Percentiles rank a stretch among this genome's conserved stretches.
phyloP scores from a whole-genome alignment of 2,329 filamentous ascomycete genomes.

The Ceratocystis papillata region DNA sequence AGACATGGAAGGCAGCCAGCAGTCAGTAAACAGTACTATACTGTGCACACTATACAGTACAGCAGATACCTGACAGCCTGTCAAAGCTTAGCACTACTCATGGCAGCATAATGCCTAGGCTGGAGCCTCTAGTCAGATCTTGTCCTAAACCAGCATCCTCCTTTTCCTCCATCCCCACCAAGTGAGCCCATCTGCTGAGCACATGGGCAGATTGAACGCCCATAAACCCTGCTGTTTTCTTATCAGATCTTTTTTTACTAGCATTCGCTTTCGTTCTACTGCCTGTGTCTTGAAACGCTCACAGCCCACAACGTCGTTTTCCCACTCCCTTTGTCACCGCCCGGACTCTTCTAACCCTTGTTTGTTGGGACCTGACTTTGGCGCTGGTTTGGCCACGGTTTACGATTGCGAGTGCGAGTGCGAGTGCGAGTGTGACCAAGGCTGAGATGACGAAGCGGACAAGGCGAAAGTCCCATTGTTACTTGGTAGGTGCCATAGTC shows the following conservation, averaged over 20 bases:
- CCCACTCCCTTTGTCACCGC: not conserved
- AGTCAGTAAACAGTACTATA: not conserved
- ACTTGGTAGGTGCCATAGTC: too few species aligned
- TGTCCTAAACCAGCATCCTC: not conserved
- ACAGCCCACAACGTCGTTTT: too few species aligned
- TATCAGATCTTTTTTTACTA: constrained; percentile 2
- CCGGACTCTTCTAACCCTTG: not conserved
- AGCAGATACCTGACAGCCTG: not conserved
- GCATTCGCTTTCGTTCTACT: not conserved
- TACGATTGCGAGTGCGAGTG: not conserved
- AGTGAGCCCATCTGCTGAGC: constrained; percentile 5
- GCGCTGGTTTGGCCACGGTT: not conserved
- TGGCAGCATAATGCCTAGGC: not conserved
- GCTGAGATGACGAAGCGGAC: not conserved
- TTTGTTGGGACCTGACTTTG: not conserved
- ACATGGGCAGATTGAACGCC: not conserved
- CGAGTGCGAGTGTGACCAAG: not conserved
- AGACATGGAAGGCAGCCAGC: not conserved
- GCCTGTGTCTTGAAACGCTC: not conserved
- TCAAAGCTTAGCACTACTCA: not conserved
- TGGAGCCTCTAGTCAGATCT: not conserved
- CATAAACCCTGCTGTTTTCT: not conserved
- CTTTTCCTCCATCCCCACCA: not conserved
- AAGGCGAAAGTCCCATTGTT: not conserved
- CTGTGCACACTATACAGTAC: not conserved